Base-by-base conservation (phyloP, 202 grass and related monocot species). In the Zoysia matrella region DNA sequence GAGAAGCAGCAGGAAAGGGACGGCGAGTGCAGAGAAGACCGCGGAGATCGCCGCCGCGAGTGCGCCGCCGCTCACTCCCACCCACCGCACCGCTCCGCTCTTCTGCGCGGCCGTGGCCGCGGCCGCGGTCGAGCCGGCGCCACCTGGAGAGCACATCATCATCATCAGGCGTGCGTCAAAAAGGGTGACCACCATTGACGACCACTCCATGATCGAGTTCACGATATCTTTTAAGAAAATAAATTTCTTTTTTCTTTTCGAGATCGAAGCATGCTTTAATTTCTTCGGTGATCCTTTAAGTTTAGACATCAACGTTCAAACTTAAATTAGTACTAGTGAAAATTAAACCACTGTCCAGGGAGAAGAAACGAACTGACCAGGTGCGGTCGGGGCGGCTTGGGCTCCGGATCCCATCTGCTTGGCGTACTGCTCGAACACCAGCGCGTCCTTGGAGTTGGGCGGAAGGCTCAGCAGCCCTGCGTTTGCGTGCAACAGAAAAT, bases 391-490 rank as follows among this genome's bases (percentile, higher is more conserved):
- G 22, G 22, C 22, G 22, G 67, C 11, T 0, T 72, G 30, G 46
- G 4, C 39, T 61, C 39, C 61, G 22, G 22, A 22, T 0, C 4
- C 74, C 22, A n/a, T 45, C 44, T 84, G 67, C 85, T 77, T 92
- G 0, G 30, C 92, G 57, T 83, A 79, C 52, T 92, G 39, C 75
- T 92, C 87, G 65, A 81, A 95, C 46, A 90, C 76, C 72, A 88
- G 74, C 1, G 87, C 84, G 1, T 95, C 87, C 73, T 76, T 74
- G 58, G 93, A 92, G 83, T 88, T 83, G 14, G 90, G 80, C 13
- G 90, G 71, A 67, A 95, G 63, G 6, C 90, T 82, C 82, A 95
- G 47, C 9, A 92, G 50, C 60, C 72, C 93, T 95, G 81, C 41
- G 22, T 22, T 22, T 22, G 22, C 22, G 22, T 22, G 22, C 22